Conservation (phyloP, 208 protist genomes). For the Wallacemonas sp. region DNA sequence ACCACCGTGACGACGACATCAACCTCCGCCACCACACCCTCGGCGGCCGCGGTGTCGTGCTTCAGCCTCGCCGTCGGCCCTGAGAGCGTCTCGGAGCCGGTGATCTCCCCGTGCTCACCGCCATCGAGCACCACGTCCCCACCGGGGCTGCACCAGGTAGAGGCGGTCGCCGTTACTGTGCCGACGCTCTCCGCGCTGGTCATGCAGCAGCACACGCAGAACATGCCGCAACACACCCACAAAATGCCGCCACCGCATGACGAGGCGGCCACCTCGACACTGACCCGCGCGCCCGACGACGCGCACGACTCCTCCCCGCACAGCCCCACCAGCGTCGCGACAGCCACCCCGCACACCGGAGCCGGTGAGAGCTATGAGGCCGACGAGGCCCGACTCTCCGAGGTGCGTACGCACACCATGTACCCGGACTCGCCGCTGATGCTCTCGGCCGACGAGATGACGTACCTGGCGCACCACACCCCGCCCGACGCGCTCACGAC, state of each 20-base stretch:
- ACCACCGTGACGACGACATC: neutral
- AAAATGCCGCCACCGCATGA: neutral
- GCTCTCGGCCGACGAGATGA: neutral
- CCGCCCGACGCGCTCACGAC: neutral
- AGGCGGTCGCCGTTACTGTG: neutral
- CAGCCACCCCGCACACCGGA: neutral
- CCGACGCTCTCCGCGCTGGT: neutral
- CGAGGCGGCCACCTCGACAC: neutral
- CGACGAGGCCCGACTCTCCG: neutral
- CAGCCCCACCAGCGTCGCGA: neutral
- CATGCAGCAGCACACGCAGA: neutral
- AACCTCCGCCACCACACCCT: neutral
- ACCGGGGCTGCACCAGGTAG: neutral
- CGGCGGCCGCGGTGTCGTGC: constrained; percentile 5
- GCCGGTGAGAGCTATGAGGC: neutral
- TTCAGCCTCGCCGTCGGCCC: neutral
- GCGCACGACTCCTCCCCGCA: neutral
- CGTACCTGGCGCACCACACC: neutral
- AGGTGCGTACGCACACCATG: neutral
- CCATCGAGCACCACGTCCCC: neutral
- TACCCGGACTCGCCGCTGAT: neutral
- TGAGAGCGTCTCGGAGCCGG: neutral
- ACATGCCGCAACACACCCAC: too few species aligned
- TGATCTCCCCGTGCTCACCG: neutral
- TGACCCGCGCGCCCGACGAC: too few species aligned